phyloP scores from a whole-genome alignment of 768 basidiomycete species.

The Agaricus blazei region DNA sequence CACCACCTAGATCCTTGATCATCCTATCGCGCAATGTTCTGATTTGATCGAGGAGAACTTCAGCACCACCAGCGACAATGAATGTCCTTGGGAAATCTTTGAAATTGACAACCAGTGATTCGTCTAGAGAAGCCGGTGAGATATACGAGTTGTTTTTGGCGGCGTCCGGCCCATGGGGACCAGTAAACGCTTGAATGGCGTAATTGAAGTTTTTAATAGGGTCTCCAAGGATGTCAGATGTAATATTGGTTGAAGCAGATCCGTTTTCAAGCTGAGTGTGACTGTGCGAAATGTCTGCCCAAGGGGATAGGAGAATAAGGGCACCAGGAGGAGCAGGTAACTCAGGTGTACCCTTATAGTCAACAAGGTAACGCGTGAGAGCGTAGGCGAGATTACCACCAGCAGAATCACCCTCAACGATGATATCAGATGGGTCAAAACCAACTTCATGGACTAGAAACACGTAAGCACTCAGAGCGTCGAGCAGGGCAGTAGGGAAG shows the following conservation, averaged over 20 bases:
- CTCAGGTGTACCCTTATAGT: slow-evolving; percentile 30
- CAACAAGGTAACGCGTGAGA: slow-evolving; percentile 55
- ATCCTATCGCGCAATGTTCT: slow-evolving; percentile 41
- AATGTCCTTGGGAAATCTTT: slow-evolving; percentile 57
- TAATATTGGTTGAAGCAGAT: slow-evolving; percentile 27
- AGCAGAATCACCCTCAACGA: slow-evolving; percentile 71
- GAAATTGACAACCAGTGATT: slow-evolving; percentile 35
- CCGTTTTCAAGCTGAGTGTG: slow-evolving; percentile 31
- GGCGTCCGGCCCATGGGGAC: slow-evolving; percentile 40
- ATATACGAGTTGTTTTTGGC: slow-evolving; percentile 47
- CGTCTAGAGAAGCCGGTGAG: slow-evolving; percentile 49
- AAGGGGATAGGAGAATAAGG: slow-evolving; percentile 52
- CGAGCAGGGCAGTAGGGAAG: slow-evolving; percentile 74
- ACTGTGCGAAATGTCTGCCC: slow-evolving; percentile 42
- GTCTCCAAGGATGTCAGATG: slow-evolving; percentile 32
- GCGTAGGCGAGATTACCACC: slow-evolving; percentile 70
- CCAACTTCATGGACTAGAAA: slow-evolving; percentile 58
- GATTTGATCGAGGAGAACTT: slow-evolving; percentile 48
- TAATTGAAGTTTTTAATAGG: slow-evolving; percentile 18
- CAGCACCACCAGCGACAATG: slow-evolving; percentile 52
- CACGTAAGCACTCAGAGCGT: slow-evolving; percentile 68
- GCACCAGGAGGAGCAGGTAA: slow-evolving; percentile 41
- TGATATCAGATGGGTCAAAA: slow-evolving; percentile 54
- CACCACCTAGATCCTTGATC: slow-evolving; percentile 47
- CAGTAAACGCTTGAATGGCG: slow-evolving; percentile 36